Evolutionary conservation across 176 grass and related monocot genomes (phyloP).

Genomic region (Zea luxurians): DNA sequence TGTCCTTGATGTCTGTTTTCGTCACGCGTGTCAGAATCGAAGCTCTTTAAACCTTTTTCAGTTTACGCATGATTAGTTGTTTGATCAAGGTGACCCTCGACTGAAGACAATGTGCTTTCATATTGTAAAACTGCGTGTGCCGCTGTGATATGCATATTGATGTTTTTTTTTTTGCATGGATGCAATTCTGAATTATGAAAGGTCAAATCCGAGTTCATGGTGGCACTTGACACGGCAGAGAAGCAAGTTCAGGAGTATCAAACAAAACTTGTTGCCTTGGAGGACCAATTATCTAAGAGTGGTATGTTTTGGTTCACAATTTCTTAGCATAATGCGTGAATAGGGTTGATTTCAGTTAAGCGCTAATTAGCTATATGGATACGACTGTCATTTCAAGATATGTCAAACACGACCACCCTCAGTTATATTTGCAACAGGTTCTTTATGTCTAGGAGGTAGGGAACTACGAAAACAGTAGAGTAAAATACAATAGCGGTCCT

Average conservation of each 20-base stretch:
- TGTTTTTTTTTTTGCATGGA: constrained; percentile 20
- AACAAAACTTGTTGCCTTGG: constrained; percentile 47
- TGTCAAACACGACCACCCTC: background rate
- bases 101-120: background rate
- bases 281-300: constrained; percentile 59
- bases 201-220: constrained; percentile 91
- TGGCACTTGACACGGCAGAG: constrained; percentile 68
- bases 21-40: background rate
- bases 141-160: constrained; percentile 2
- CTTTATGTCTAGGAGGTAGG: background rate
- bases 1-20: background rate
- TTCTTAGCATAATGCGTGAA: background rate
- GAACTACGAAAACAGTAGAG: background rate
- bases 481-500: no score
- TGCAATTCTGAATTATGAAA: constrained; percentile 33
- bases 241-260: constrained; percentile 72
- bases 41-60: background rate
- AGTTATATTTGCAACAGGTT: constrained; percentile 13
- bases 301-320: constrained; percentile 47
- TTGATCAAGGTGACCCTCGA: constrained; percentile 26
- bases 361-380: constrained; percentile 17
- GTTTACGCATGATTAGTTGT: background rate
- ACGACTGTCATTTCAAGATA: background rate
- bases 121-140: constrained; percentile 12
- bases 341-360: constrained; percentile 9